Conservation (phyloP, 495 filamentous ascomycete genomes). For the Aspergillus campestris region DNA sequence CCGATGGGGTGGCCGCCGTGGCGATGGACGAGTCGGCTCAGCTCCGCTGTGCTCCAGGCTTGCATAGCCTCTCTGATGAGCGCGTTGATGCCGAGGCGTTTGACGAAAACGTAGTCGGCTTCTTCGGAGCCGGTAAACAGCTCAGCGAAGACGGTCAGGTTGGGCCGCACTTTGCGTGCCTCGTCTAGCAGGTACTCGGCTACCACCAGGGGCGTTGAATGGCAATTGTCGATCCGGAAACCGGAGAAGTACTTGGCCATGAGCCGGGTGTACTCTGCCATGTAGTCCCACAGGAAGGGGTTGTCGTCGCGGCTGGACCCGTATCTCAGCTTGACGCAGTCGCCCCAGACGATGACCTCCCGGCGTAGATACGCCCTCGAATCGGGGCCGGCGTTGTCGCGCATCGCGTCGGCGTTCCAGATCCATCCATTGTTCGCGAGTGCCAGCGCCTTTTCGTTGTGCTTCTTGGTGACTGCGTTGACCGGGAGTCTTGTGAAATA, state of each 20-base stretch:
- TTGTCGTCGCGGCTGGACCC: conserved; percentile 73
- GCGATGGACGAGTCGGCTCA: conserved; percentile 86
- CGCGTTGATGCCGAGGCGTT: conserved; percentile 79
- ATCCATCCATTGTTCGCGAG: conserved; percentile 98
- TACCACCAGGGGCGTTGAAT: conserved; percentile 89
- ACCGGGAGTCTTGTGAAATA: conserved; percentile 90
- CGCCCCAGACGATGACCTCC: conserved; percentile 96
- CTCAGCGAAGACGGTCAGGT: conserved; percentile 89
- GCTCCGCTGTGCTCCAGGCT: conserved; percentile 87
- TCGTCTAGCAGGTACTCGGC: conserved; percentile 92
- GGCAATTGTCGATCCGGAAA: conserved; percentile 97
- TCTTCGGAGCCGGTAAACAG: conserved; percentile 94
- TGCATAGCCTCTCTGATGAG: conserved; percentile 98
- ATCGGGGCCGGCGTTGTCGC: conserved; percentile 83
- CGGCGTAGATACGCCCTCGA: conserved; percentile 86
- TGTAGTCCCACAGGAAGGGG: conserved; percentile 91
- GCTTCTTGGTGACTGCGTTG: conserved; percentile 69
- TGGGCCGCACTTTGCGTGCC: conserved; percentile 77
- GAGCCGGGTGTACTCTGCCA: conserved; percentile 83
- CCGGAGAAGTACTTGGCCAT: conserved; percentile 94
- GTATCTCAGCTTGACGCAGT: conserved; percentile 96
- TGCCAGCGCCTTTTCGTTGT: conserved; percentile 67
- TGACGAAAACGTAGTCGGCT: conserved; percentile 92
- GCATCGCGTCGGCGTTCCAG: conserved; percentile 90
- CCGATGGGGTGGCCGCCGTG: conserved; percentile 93